Percentiles rank a stretch among this genome's conserved stretches.
phyloP scores from a whole-genome alignment of 768 basidiomycete genomes.

The Sistotremastrum niveocremeum region DNA sequence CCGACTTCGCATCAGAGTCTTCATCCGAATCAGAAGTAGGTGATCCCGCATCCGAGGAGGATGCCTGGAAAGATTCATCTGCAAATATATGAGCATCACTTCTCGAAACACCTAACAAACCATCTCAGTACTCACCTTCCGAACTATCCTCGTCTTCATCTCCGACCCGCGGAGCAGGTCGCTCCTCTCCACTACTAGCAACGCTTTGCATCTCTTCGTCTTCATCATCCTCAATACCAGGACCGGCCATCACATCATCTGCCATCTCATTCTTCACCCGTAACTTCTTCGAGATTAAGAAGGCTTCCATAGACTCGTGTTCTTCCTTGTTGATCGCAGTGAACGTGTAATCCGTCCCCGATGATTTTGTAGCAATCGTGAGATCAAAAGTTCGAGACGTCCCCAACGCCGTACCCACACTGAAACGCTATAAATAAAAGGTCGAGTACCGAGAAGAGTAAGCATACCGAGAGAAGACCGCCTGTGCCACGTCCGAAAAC shows the following conservation, averaged over 20 bases:
- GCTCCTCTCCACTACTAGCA: constrained; percentile 53
- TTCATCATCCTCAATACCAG: constrained; percentile 54
- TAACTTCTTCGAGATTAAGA: constrained; percentile 83
- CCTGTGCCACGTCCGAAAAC: constrained; percentile 78
- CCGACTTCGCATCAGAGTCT: constrained; percentile 56
- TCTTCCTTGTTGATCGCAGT: constrained; percentile 95
- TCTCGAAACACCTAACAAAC: background rate
- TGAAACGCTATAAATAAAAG: constrained; percentile 8
- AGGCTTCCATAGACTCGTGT: constrained; percentile 72
- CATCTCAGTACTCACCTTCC: constrained; percentile 32
- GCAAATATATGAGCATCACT: constrained; percentile 1
- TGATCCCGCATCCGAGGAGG: constrained; percentile 77
- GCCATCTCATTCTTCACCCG: constrained; percentile 93
- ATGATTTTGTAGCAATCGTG: constrained; percentile 65
- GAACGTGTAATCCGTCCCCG: constrained; percentile 77
- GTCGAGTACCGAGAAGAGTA: background rate
- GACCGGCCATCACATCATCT: constrained; percentile 56
- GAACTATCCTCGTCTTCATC: constrained; percentile 70
- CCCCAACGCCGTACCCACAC: constrained; percentile 76
- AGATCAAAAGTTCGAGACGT: constrained; percentile 87
- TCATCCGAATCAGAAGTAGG: constrained; percentile 40
- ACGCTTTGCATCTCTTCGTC: constrained; percentile 78
- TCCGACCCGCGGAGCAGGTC: constrained; percentile 33
- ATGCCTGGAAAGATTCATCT: constrained; percentile 90
- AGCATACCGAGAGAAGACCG: constrained; percentile 67